A percentile compares a stretch with the other conserved stretches of the same genome.
These are phyloP conservation scores for Pezizomycotina sp. DNA, from an alignment of 2,329 filamentous ascomycete species.

Conservation along the genomic window DNA sequence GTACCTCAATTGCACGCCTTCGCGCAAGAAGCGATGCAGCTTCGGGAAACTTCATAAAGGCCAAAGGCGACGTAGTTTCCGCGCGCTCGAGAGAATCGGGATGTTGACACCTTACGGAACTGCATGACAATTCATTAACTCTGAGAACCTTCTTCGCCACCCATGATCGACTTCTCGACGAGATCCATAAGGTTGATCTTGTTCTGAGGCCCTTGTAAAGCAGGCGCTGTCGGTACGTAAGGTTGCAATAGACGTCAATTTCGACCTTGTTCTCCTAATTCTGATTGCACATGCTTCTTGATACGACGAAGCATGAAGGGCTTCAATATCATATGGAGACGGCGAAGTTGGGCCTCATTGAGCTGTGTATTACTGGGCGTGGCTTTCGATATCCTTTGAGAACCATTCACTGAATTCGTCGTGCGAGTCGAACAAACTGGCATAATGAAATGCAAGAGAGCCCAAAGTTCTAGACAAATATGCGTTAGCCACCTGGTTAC, in stretches of 20 bases:
- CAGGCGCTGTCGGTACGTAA: constrained; percentile 88
- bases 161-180: constrained; percentile 88
- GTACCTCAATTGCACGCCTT: constrained; percentile 59
- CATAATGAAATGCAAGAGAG: constrained; percentile 97
- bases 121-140: no score
- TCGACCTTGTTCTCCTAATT: constrained; percentile 98
- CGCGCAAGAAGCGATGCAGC: constrained; percentile 90
- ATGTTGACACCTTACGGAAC: no score
- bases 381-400: constrained; percentile 90
- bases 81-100: constrained; percentile 92
- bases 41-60: constrained; percentile 76
- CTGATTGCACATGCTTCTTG: constrained; percentile 98
- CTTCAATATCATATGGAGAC: constrained; percentile 96
- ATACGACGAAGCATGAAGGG: constrained; percentile 99
- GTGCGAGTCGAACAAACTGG: constrained; percentile 89
- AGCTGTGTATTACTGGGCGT: constrained; percentile 98
- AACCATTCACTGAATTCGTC: constrained; percentile 92
- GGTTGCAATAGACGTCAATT: constrained; percentile 83
- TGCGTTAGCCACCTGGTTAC: no score
- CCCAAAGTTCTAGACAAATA: constrained; percentile 76
- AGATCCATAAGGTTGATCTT: constrained; percentile 96
- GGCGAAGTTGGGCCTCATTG: constrained; percentile 92
- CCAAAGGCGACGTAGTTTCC: constrained; percentile 73
- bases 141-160: constrained; percentile 96
- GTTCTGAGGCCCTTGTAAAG: constrained; percentile 86